Evolutionary conservation across 305 asterid genomes (phyloP), one percentile per base, ranked within the genome.

Genomic region (Rubia balearica): DNA sequence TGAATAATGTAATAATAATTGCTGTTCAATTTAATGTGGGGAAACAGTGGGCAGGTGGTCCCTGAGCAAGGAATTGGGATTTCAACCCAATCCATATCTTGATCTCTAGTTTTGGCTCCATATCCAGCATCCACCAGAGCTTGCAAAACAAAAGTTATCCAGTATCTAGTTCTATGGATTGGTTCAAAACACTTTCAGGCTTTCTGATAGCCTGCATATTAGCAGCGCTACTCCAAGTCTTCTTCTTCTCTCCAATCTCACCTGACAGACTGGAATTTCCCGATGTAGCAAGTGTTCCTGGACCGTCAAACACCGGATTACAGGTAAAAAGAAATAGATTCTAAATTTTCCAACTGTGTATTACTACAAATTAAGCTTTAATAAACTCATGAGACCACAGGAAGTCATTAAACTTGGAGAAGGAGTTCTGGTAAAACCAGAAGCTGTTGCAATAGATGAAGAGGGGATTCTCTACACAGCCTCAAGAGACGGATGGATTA

Each of bases 401-500:
- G 84, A 82, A 68, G 91, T 83, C 62, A 81, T 36, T 10, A 86
- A 86, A 73, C 80, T 91, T 46, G 95, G 97, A 77, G 89, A 89
- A 84, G 95, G 97, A 30, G 3, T 73, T 17, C 38, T 65, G 55
- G 63, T 79, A 65, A 74, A 82, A 65, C 90, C 97, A 19, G 95
- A 91, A 74, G 93, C 81, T 69, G 70, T 88, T 0, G 80, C 86
- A 13, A 60, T 91, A 27, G 90, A 89, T 73, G 65, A 74, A 77
- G 71, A 0, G 5, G 96, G 91, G 51, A 67, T 81, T 49, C 8
- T 91, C 3, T 85, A 86, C 66, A 84, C 96, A 4, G 89, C 85
- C 13, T 81, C 93, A 12, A 81, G 95, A 71, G 95, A 89, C 81
- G 97, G 97, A 21, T 85, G 83, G 83, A 78, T 91, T 70, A 85